Conservation (phyloP, 1,284 basidiomycete species). For the Tetrapyrgos nigripes region DNA sequence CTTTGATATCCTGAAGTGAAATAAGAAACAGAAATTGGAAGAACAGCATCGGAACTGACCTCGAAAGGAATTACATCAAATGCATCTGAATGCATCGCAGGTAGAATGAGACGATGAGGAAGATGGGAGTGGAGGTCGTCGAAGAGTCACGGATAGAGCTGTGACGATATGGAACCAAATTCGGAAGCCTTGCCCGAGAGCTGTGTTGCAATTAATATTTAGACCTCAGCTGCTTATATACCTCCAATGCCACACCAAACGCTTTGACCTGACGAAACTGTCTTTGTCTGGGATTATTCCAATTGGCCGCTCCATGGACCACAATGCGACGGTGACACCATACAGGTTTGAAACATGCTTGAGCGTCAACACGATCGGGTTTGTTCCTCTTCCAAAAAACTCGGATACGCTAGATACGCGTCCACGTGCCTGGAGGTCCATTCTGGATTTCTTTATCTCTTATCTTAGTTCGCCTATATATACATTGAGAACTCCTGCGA, state of each 20-base stretch:
- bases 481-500: too few relatives aligned
- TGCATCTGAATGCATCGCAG: constrained; percentile 56
- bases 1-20: constrained; percentile 79
- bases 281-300: too few relatives aligned
- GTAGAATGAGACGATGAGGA: neutral
- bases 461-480: neutral
- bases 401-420: neutral
- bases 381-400: neutral
- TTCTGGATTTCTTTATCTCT: neutral
- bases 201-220: too few relatives aligned
- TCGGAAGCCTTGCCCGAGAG: too few relatives aligned
- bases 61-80: constrained; percentile 86
- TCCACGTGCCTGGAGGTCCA: neutral
- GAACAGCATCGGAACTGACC: constrained; percentile 47
- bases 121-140: neutral
- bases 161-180: neutral
- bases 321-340: too few relatives aligned
- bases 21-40: neutral
- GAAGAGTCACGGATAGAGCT: neutral
- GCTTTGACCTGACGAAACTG: too few relatives aligned
- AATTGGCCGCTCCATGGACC: too few relatives aligned
- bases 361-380: neutral
- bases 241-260: too few relatives aligned
- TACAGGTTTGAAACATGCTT: neutral
- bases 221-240: too few relatives aligned